A percentile compares a stretch with the other conserved stretches of the same genome.
Conservation (phyloP, 1,139 yeast genomes). For the Yamadazyma sp. region DNA sequence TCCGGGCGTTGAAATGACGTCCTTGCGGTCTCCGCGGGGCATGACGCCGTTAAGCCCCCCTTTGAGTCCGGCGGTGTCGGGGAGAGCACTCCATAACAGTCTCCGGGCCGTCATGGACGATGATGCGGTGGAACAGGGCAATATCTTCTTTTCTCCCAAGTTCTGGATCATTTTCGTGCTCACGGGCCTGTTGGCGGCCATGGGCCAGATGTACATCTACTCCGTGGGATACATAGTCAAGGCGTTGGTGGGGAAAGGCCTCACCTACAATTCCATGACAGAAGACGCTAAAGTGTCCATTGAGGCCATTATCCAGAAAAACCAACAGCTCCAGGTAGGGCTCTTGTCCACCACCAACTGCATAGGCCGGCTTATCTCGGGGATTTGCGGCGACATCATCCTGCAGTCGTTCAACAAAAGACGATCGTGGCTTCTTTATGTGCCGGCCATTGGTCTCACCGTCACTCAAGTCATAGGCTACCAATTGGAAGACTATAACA, state of each 20-base stretch:
- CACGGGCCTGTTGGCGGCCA: conserved; percentile 52
- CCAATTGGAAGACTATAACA: conserved; percentile 23
- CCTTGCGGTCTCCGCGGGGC: conserved; percentile 6
- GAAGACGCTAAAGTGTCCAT: conserved; percentile 17
- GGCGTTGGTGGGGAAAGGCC: conserved; percentile 38
- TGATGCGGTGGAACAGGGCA: conserved; percentile 19
- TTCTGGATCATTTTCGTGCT: conserved; percentile 52
- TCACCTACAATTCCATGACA: conserved; percentile 13
- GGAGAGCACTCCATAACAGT: background rate
- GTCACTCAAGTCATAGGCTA: conserved; percentile 45
- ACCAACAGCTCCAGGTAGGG: conserved; percentile 60
- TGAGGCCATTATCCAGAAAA: conserved; percentile 39
- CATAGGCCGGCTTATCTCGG: conserved; percentile 51
- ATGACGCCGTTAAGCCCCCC: conserved; percentile 4
- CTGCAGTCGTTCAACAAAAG: conserved; percentile 42
- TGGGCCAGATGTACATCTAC: conserved; percentile 65
- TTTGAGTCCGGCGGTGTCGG: conserved; percentile 6
- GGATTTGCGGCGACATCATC: conserved; percentile 52
- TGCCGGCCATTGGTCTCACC: conserved; percentile 45
- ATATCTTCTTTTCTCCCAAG: conserved; percentile 29
- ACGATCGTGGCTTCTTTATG: conserved; percentile 44
- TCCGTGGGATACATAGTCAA: conserved; percentile 61
- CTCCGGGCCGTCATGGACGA: background rate
- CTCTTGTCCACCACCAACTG: conserved; percentile 55
- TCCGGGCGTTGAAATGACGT: conserved; percentile 11